These are phyloP conservation scores for Antitrichia curtipendula DNA, from an alignment of 225 moss, liverwort and hornwort species.

Conservation along the genomic window DNA sequence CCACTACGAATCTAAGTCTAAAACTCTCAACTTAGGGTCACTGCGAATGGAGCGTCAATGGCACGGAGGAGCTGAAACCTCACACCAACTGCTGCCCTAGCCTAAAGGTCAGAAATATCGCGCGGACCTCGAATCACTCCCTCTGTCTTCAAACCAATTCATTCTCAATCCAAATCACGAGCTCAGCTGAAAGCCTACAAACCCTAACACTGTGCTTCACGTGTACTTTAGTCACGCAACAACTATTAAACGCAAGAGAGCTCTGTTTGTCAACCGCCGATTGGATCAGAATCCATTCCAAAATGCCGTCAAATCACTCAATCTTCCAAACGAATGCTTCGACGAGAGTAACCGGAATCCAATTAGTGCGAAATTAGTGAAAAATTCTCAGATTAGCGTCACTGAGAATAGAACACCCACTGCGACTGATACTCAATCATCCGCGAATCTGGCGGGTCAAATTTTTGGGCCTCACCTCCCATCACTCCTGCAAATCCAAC, in stretches of 20 bases:
- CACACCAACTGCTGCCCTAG: background rate
- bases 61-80: background rate
- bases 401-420: background rate
- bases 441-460: background rate
- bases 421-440: background rate
- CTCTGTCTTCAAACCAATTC: background rate
- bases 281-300: background rate
- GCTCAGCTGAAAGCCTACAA: background rate
- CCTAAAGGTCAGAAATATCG: background rate
- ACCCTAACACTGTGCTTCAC: slow-evolving; percentile 1
- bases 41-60: background rate
- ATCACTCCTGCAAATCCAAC: background rate
- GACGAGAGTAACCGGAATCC: background rate
- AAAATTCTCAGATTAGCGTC: background rate
- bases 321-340: background rate
- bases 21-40: background rate
- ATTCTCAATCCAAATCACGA: background rate
- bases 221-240: background rate
- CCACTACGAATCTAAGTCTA: background rate
- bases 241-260: background rate
- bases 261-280: background rate
- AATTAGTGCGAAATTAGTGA: background rate
- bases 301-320: background rate
- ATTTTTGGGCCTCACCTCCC: background rate
- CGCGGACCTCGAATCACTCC: background rate